Percentiles rank a stretch among this genome's conserved stretches.
These are phyloP conservation scores for Ophiostoma tasmaniense DNA, from an alignment of 2,329 filamentous ascomycete genomes.

Conservation along the genomic window DNA sequence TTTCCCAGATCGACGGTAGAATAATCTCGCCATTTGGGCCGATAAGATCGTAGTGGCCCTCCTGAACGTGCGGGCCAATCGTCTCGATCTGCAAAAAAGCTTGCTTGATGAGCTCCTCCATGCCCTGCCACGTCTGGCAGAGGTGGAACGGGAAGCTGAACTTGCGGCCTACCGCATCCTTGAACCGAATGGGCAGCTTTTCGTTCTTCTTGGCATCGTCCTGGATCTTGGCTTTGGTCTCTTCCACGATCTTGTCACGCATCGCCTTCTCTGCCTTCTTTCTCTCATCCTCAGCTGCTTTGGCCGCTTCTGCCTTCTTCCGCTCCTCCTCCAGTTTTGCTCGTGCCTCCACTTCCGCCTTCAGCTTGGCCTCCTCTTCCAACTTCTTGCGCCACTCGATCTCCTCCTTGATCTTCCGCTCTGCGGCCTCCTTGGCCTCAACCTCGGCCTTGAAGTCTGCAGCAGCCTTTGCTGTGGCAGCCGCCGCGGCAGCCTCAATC, in stretches of 20 bases:
- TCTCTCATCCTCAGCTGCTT: slow-evolving; percentile 38
- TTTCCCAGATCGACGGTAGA: slow-evolving; percentile 73
- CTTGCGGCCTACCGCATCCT: slow-evolving; percentile 83
- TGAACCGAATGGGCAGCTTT: slow-evolving; percentile 75
- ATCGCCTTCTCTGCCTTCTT: slow-evolving; percentile 49
- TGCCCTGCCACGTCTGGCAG: slow-evolving; percentile 78
- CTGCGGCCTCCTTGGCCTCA: slow-evolving; percentile 27
- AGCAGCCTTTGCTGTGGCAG: slow-evolving; percentile 33
- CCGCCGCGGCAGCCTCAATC: slow-evolving; percentile 39
- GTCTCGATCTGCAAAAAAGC: slow-evolving; percentile 72
- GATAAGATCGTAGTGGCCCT: slow-evolving; percentile 72
- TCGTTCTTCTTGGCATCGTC: slow-evolving; percentile 43
- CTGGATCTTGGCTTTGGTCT: slow-evolving; percentile 38
- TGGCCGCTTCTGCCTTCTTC: slow-evolving; percentile 36
- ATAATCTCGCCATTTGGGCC: slow-evolving; percentile 77
- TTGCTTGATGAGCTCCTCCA: slow-evolving; percentile 80
- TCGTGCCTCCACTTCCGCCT: slow-evolving; percentile 35
- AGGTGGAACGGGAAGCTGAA: slow-evolving; percentile 86
- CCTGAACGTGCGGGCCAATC: slow-evolving; percentile 65
- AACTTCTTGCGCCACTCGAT: slow-evolving; percentile 38
- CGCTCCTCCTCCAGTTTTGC: slow-evolving; percentile 40
- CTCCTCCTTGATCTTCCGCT: slow-evolving; percentile 27
- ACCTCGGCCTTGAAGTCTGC: slow-evolving; percentile 32
- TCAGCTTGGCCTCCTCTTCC: slow-evolving; percentile 36
- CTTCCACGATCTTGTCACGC: slow-evolving; percentile 41